A percentile compares a stretch with the other conserved stretches of the same genome.
These are phyloP conservation scores for Puccinia coronata DNA, from an alignment of 1,284 basidiomycete genomes.

Conservation along the genomic window DNA sequence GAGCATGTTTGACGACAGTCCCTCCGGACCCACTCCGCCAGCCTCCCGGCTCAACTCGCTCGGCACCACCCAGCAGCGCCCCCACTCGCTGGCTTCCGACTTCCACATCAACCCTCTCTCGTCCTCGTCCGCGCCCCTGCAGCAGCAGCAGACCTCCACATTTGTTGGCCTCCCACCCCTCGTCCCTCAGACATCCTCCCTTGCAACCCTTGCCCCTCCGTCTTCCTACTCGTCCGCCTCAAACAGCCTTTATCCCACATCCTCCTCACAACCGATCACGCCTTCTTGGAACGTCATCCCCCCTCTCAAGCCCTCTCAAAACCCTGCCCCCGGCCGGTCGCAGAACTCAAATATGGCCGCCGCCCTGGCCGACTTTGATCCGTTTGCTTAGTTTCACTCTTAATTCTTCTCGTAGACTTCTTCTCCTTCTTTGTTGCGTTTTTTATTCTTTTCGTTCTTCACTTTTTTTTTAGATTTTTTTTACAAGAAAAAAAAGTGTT, in stretches of 20 bases:
- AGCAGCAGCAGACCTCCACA: background rate
- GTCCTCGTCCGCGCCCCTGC: background rate
- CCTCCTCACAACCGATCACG: background rate
- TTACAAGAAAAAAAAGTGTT: too few species aligned
- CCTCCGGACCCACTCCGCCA: background rate
- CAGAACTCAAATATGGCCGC: background rate
- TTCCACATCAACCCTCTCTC: background rate
- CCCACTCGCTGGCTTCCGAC: conserved; percentile 3
- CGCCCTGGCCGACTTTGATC: conserved; percentile 42
- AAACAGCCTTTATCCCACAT: background rate
- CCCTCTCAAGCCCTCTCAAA: conserved; percentile 21
- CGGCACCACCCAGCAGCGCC: background rate
- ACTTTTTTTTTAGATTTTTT: too few species aligned
- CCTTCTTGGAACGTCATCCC: conserved; percentile 39
- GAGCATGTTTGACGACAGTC: background rate
- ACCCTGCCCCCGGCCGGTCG: background rate
- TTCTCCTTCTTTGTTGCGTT: too few species aligned
- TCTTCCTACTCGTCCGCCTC: background rate
- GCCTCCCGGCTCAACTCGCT: background rate
- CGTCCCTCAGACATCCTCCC: conserved; percentile 27
- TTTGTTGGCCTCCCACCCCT: conserved; percentile 38
- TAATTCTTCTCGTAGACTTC: too few species aligned
- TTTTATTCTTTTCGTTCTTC: too few species aligned
- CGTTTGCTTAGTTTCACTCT: conserved; percentile 44
- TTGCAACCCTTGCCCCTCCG: background rate